A percentile compares a stretch with the other conserved stretches of the same genome.
phyloP scores from a whole-genome alignment of 257 asterid genomes.

The Solanum lycopersicoides region DNA sequence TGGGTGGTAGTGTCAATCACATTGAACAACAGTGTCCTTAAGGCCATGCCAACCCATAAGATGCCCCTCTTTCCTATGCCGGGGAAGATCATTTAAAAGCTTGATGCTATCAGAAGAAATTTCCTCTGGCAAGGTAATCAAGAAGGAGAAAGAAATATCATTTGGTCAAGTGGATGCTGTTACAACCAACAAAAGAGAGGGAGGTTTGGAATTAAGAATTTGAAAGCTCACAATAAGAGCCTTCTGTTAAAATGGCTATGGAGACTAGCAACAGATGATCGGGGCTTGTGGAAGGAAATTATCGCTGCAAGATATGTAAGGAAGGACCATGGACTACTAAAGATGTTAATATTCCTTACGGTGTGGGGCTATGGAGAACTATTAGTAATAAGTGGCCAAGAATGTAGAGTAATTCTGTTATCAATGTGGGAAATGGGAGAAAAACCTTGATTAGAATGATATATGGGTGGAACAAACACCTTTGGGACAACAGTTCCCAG shows the following conservation, averaged over 20 bases:
- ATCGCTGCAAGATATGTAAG: not conserved
- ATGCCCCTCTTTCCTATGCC: not conserved
- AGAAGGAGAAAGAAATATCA: not conserved
- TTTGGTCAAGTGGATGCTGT: not conserved
- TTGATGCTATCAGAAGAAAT: not conserved
- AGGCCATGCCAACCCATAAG: not conserved
- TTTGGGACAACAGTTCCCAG: not conserved
- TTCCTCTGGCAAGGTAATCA: not conserved
- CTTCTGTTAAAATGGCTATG: not conserved
- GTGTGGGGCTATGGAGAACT: not conserved
- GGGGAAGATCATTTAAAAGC: not conserved
- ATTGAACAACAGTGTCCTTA: not conserved
- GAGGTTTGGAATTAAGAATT: not conserved
- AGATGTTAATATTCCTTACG: not conserved
- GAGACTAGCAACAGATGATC: not conserved
- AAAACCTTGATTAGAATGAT: not conserved
- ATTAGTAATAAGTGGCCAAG: not conserved
- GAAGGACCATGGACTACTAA: not conserved
- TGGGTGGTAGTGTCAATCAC: not conserved
- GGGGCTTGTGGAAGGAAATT: not conserved
- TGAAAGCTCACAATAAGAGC: not conserved
- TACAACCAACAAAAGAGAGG: not conserved
- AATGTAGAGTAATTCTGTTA: not conserved
- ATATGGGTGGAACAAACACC: not conserved
- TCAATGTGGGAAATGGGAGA: not conserved